These are phyloP conservation scores for Pythium folliculosum DNA, from an alignment of 352 stramenopile genomes.

Conservation along the genomic window DNA sequence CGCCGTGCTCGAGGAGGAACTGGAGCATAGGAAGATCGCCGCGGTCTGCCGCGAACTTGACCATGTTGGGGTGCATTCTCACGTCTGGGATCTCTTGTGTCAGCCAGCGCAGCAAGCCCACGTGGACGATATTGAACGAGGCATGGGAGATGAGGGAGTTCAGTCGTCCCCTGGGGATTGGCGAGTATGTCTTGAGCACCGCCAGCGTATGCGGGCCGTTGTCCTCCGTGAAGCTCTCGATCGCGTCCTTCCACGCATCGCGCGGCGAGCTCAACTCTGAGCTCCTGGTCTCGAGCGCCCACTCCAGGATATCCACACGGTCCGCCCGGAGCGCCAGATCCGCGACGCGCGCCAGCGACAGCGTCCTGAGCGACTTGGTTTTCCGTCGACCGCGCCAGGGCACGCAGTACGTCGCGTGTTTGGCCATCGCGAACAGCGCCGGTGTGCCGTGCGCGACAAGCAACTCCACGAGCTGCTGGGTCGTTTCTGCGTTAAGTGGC, in stretches of 20 bases:
- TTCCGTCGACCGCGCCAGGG: not conserved
- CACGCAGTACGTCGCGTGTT: not conserved
- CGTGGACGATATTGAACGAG: not conserved
- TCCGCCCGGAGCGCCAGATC: not conserved
- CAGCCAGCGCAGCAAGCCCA: not conserved
- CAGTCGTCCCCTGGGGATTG: not conserved
- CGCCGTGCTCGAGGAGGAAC: not conserved
- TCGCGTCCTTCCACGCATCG: not conserved
- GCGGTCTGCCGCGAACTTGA: not conserved
- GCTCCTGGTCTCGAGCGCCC: not conserved
- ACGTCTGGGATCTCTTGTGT: not conserved
- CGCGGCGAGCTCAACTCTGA: not conserved
- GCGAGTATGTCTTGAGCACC: not conserved
- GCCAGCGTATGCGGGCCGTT: not conserved
- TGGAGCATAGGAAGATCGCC: not conserved
- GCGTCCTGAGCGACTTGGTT: not conserved
- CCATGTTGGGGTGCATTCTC: not conserved
- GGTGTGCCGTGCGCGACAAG: not conserved
- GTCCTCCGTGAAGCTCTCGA: not conserved
- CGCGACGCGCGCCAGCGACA: not conserved
- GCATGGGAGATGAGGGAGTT: not conserved
- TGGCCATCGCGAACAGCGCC: not conserved
- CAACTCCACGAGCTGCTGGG: not conserved
- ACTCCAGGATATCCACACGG: not conserved
- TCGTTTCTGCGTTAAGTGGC: not conserved